Evolutionary conservation across 2,329 filamentous ascomycete species (phyloP).

Genomic region (Penicillium sclerotiorum): DNA sequence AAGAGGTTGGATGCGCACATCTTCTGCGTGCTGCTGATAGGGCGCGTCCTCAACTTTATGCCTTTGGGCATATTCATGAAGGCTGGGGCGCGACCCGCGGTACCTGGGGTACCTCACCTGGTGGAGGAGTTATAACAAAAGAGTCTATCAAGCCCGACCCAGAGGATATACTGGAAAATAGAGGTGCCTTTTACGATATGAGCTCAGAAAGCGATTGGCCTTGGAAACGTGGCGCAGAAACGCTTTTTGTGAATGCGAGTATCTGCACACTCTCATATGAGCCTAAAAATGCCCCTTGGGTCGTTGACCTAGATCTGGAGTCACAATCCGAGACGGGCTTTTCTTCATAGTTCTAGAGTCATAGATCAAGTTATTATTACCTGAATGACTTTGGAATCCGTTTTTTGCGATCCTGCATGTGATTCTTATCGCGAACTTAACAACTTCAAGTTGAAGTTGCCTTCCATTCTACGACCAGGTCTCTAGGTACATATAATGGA

Average conservation of each 20-base stretch:
- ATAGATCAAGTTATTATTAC: no score
- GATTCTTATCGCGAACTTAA: no score
- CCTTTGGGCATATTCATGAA: constrained; percentile 66
- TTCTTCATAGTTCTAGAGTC: no score
- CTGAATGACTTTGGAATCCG: no score
- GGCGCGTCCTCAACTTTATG: constrained; percentile 58
- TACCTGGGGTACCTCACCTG: constrained; percentile 25
- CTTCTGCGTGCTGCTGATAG: constrained; percentile 55
- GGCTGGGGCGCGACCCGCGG: constrained; percentile 51
- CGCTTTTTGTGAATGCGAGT: constrained; percentile 61
- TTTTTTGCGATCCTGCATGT: no score
- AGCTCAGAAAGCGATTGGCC: constrained; percentile 28
- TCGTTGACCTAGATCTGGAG: constrained; percentile 56
- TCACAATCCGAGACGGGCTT: no score
- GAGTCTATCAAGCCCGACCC: constrained; percentile 25
- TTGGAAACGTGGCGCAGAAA: constrained; percentile 53
- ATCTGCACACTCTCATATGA: constrained; percentile 56
- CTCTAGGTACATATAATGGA: no score
- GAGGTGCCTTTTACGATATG: constrained; percentile 39
- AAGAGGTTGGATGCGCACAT: constrained; percentile 61
- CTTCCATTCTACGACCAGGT: no score
- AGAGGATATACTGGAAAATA: constrained; percentile 34
- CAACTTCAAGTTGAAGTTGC: no score
- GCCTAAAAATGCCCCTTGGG: constrained; percentile 57
- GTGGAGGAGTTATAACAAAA: constrained; percentile 15